Conservation (phyloP, 768 basidiomycete genomes). For the Kwoniella dejecticola region DNA sequence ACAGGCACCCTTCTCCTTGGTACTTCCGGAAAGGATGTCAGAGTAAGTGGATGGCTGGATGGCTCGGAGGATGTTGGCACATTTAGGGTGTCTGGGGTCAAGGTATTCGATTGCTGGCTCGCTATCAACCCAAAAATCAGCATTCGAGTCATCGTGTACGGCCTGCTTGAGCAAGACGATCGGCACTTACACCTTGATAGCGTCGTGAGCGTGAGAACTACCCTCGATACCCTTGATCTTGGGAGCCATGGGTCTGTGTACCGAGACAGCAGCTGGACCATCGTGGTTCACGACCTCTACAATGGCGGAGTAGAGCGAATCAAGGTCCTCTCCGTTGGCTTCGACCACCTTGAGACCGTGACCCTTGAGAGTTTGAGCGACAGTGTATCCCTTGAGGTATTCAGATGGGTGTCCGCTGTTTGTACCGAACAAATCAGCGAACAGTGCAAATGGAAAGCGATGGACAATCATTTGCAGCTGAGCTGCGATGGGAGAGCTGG, state of each 20-base stretch:
- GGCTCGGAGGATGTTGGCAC: conserved; percentile 63
- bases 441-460: no score
- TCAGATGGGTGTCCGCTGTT: conserved; percentile 76
- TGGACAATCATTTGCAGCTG: no score
- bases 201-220: conserved; percentile 74
- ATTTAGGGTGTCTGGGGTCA: conserved; percentile 62
- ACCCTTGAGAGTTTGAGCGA: conserved; percentile 72
- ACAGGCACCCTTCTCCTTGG: conserved; percentile 75
- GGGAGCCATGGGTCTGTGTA: conserved; percentile 70
- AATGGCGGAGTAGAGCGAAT: conserved; percentile 72
- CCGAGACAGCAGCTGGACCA: conserved; percentile 80
- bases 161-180: neutral
- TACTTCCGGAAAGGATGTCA: conserved; percentile 70
- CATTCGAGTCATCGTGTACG: neutral
- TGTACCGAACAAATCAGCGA: no score
- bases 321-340: conserved; percentile 76
- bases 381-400: conserved; percentile 76
- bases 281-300: conserved; percentile 62
- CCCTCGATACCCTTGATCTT: conserved; percentile 77
- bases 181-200: conserved; percentile 29
- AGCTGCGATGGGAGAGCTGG: no score
- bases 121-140: conserved; percentile 52
- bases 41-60: conserved; percentile 66
- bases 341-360: conserved; percentile 77
- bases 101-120: conserved; percentile 78